Conservation (phyloP, 345 rosid genomes). For the Carallia brachiata region DNA sequence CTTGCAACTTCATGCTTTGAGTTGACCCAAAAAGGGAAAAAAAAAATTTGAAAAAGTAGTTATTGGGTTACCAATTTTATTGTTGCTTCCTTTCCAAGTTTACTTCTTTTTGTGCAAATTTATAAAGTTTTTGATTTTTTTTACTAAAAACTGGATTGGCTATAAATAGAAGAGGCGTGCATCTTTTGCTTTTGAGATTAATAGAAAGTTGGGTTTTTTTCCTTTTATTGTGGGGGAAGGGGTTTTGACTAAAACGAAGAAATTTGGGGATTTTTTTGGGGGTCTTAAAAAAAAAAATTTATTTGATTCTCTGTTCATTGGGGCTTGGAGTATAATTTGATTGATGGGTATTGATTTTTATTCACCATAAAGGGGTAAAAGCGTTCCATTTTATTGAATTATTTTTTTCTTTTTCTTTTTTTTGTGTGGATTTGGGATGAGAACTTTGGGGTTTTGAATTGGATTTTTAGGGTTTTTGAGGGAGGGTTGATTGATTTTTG, state of each 20-base stretch:
- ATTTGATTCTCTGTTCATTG: not conserved
- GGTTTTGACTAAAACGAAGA: no score
- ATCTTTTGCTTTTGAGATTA: not conserved
- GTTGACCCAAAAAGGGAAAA: not conserved
- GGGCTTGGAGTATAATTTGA: not conserved
- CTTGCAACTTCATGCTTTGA: not conserved
- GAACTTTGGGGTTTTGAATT: slow-evolving; percentile 16
- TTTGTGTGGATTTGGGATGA: not conserved
- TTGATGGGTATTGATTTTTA: not conserved
- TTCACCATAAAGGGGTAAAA: slow-evolving; percentile 5
- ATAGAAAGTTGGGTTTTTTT: not conserved
- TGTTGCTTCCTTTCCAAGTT: not conserved
- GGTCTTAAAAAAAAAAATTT: not conserved
- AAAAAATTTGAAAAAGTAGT: not conserved
- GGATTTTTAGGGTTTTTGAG: not conserved
- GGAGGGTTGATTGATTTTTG: slow-evolving; percentile 1
- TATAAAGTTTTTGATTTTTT: not conserved
- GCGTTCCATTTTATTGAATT: slow-evolving; percentile 14
- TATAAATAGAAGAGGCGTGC: slow-evolving; percentile 13
- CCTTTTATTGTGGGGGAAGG: not conserved
- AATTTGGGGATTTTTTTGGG: no score
- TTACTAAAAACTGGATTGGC: slow-evolving; percentile 9
- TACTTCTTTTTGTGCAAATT: not conserved
- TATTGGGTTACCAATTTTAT: not conserved
- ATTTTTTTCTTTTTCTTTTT: not conserved